phyloP scores from a whole-genome alignment of 148 eudicot species.

The Dysphania ambrosioides region DNA sequence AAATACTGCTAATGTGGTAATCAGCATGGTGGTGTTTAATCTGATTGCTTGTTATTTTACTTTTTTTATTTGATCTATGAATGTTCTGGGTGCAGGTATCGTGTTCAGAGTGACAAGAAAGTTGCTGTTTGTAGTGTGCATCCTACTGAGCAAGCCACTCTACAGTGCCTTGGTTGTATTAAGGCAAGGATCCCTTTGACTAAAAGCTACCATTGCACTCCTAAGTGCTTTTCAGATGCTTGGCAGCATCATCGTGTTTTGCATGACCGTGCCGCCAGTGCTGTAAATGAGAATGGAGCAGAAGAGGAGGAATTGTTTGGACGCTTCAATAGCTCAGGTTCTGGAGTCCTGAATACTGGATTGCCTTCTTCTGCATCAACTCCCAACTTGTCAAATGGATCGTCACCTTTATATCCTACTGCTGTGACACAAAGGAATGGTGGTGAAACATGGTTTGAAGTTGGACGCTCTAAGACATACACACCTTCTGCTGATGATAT shows the following conservation, averaged over 20 bases:
- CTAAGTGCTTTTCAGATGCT: conserved; percentile 96
- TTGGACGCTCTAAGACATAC: conserved; percentile 76
- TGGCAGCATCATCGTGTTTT: conserved; percentile 99
- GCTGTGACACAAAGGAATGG: conserved; percentile 66
- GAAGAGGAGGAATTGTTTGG: conserved; percentile 93
- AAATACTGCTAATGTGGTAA: neutral
- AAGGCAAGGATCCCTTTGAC: conserved; percentile 85
- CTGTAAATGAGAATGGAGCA: conserved; percentile 77
- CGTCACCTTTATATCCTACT: conserved; percentile 66
- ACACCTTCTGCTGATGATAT: conserved; percentile 94
- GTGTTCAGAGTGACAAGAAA: conserved; percentile 89
- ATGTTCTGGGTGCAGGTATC: conserved; percentile 60
- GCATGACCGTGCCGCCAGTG: conserved; percentile 97
- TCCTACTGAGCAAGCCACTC: conserved; percentile 95
- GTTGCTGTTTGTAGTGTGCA: conserved; percentile 91
- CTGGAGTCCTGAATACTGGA: conserved; percentile 45
- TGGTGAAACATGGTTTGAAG: conserved; percentile 98
- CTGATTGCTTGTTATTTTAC: neutral
- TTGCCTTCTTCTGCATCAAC: conserved; percentile 62
- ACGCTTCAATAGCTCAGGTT: conserved; percentile 69
- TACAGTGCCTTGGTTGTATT: conserved; percentile 91
- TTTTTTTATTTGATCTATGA: conserved; percentile 1
- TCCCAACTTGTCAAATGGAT: conserved; percentile 59
- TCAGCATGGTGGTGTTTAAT: neutral
- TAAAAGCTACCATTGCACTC: conserved; percentile 94